Conservation (phyloP, 169 alveolate genomes). For the Eimeria maxima region DNA sequence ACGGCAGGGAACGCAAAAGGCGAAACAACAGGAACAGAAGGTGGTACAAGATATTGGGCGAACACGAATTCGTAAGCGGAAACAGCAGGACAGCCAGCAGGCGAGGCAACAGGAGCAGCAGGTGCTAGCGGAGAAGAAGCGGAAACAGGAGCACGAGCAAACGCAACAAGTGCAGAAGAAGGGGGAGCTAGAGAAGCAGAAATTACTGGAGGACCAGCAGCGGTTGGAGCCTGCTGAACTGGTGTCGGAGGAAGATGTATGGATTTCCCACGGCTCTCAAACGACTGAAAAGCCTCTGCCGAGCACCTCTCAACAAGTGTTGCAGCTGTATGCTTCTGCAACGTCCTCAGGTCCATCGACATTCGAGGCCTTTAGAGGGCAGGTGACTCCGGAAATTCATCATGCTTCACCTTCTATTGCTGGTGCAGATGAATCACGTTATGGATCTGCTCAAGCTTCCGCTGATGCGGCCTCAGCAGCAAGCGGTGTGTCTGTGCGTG, state of each 20-base stretch:
- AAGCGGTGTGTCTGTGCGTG: neutral
- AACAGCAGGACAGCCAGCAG: neutral
- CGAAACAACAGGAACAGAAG: neutral
- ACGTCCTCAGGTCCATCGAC: neutral
- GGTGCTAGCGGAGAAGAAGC: neutral
- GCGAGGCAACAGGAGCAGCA: neutral
- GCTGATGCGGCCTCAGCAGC: neutral
- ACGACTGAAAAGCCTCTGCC: neutral
- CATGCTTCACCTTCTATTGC: neutral
- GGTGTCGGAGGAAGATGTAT: constrained; percentile 65
- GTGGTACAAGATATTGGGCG: neutral
- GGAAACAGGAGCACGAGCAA: neutral
- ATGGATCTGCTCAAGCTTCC: neutral
- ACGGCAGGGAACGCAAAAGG: constrained; percentile 4
- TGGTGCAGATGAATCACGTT: neutral
- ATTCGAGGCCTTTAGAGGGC: neutral
- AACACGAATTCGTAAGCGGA: neutral
- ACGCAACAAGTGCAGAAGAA: too few species aligned
- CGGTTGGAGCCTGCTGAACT: neutral
- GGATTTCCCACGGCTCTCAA: constrained; percentile 33
- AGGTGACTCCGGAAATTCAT: neutral
- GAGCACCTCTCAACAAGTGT: neutral
- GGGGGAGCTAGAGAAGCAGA: neutral
- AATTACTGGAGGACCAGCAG: constrained; percentile 5
- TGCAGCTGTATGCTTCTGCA: neutral